Evolutionary conservation across 2,329 filamentous ascomycete species (phyloP).

Genomic region (Neofusicoccum cordaticola): DNA sequence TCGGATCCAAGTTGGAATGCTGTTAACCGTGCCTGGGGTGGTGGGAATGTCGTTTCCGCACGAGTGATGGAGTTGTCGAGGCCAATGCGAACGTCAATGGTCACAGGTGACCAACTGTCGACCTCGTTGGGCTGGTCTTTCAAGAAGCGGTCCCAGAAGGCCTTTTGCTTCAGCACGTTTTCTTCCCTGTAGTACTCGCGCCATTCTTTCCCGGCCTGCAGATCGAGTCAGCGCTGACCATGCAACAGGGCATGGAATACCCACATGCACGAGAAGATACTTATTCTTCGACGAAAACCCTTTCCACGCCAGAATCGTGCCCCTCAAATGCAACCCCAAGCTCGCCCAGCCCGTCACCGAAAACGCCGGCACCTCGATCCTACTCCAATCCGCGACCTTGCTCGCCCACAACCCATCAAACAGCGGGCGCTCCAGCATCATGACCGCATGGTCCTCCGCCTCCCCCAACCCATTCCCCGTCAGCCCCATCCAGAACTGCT

Average conservation of each 20-base stretch:
- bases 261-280: background rate
- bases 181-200: background rate
- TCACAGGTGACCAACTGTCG: background rate
- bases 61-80: background rate
- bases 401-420: constrained; percentile 25
- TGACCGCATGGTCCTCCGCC: constrained; percentile 43
- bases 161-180: background rate
- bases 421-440: constrained; percentile 37
- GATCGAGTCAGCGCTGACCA: background rate
- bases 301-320: constrained; percentile 17
- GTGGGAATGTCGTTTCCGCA: background rate
- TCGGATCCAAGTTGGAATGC: background rate
- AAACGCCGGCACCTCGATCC: constrained; percentile 24
- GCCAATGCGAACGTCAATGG: background rate
- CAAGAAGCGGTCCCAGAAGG: background rate
- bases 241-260: background rate
- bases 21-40: background rate
- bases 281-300: background rate
- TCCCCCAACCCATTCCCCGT: constrained; percentile 23
- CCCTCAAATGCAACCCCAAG: constrained; percentile 42
- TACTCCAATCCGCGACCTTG: constrained; percentile 22
- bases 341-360: constrained; percentile 45
- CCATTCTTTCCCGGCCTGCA: background rate
- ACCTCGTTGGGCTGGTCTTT: background rate
- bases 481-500: constrained; percentile 38